Evolutionary conservation across 1,139 yeast species (phyloP), one percentile per base, ranked within the genome.

Genomic region (Debaryomycetaceae sp.): DNA sequence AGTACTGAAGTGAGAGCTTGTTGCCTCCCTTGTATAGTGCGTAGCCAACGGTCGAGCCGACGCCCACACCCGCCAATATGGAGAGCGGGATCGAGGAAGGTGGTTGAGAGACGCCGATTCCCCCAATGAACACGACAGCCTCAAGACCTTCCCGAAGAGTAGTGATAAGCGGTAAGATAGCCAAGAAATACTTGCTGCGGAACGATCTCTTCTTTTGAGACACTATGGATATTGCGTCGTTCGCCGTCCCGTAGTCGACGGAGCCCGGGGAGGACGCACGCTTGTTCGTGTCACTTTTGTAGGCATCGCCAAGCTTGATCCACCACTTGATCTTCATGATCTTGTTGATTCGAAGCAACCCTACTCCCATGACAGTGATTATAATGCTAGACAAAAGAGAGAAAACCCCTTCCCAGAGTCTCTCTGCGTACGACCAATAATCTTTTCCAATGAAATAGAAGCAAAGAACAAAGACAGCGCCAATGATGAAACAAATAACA

Each of bases 321-420:
- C 76, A 70, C 79, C 79, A 74, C 56, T 74, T 73, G 37, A 71
- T 66, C 55, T 74, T 72, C 79, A 74, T 73, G 47, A 73, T 73
- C 59, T 86, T 84, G 66, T 88, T 89, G 60, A 90, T 80, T 54
- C 97, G 74, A 53, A 90, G 73, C 74, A 90, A 79, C 9, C 96
- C 89, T 41, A 89, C 68, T 40, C 97, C 97, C 97, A 90, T 89
- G 43, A 86, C 70, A 5, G 96, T 85, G 59, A 90, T 90, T 70
- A 90, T 84, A 7, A 84, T 57, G 24, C 95, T 80, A 6, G 96
- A 90, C 49, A 89, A 68, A 49, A 90, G 72, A 55, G 95, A 87
- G 63, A 90, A 90, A 7, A 84, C 68, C 40, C 96, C 97, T 68
- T 90, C 97, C 97, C 97, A 90, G 40, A 89, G 63, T 56, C 95